Base-by-base conservation (phyloP, 2,329 filamentous ascomycete genomes). In the Colletotrichum sojae region DNA sequence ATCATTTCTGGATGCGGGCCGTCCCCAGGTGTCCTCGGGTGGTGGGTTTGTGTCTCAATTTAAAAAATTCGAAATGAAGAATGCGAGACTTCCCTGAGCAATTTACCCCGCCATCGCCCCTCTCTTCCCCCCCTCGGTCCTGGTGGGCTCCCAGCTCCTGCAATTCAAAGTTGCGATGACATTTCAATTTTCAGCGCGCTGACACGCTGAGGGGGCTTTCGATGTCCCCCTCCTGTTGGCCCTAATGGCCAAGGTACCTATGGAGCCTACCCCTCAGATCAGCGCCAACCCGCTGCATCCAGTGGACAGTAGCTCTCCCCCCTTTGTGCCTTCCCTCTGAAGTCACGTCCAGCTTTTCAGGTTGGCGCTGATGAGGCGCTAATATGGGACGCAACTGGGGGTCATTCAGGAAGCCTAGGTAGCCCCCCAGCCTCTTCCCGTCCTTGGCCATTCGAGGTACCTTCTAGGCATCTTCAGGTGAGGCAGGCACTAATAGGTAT, bases 1-100 rank as follows among this genome's bases (percentile, higher is more conserved):
- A 69, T 67, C 55, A 61, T 67, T 61, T 69, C 51, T 18, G 56
- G 18, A 39, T 20, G 67, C 63, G 63, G 63, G 67, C 67, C 67
- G 67, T 51, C 51, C 59, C 51, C 67, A 67, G 39, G 13, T 52
- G 51, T 43, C 43, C 40, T 36, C 60, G 51, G 55, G 36, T 69
- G 31, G 31, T 36, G 31, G 31, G 6, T 25, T 25, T 10, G 67
- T 10, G 67, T 69, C 56, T 69, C 67, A 67, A 61, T 66, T 69
- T 67, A 20, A 69, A 61, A 63, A 60, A 46, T 45, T 61, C 8
- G 31, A 36, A 36, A 36, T 36, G 31, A 36, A 36, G 31, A 36
- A 36, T 36, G 31, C 31, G 31, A 9, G 52, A 69, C 46, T 68
- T 68, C 53, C 25, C 64, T 52, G 48, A 45, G 20, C 36, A 68